phyloP scores from a whole-genome alignment of 2,329 filamentous ascomycete species.

The Beauveria varroae region DNA sequence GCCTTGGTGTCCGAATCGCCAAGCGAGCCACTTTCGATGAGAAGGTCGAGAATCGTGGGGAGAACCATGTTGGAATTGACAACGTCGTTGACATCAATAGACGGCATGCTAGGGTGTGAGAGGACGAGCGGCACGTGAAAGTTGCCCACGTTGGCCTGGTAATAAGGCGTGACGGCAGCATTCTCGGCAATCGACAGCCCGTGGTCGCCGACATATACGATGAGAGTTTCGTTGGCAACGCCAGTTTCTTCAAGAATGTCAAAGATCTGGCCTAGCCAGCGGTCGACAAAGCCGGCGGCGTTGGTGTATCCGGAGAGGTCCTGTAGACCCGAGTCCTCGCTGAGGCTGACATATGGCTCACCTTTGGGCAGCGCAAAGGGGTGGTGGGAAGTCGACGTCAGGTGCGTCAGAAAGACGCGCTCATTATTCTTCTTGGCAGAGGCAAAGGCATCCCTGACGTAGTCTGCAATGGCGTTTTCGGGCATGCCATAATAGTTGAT shows the following conservation, averaged over 20 bases:
- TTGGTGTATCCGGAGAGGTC: slow-evolving; percentile 28
- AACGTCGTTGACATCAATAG: slow-evolving; percentile 23
- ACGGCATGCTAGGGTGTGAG: slow-evolving; percentile 25
- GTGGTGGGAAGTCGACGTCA: slow-evolving; percentile 30
- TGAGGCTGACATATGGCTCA: slow-evolving; percentile 21
- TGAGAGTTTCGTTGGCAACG: slow-evolving; percentile 25
- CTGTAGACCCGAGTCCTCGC: slow-evolving; percentile 19
- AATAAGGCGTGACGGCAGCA: slow-evolving; percentile 23
- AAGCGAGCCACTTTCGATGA: slow-evolving; percentile 26
- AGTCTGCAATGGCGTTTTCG: slow-evolving; percentile 24
- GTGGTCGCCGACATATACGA: slow-evolving; percentile 27
- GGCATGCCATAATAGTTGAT: slow-evolving; percentile 29
- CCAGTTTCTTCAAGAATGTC: slow-evolving; percentile 23
- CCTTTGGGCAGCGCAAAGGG: slow-evolving; percentile 23
- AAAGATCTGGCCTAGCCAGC: slow-evolving; percentile 25
- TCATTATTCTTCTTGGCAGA: slow-evolving; percentile 23
- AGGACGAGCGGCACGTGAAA: slow-evolving; percentile 26
- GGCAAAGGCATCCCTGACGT: slow-evolving; percentile 25
- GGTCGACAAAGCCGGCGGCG: slow-evolving; percentile 24
- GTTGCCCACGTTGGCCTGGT: slow-evolving; percentile 26
- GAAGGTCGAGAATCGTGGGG: slow-evolving; percentile 27
- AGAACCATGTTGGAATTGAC: slow-evolving; percentile 27
- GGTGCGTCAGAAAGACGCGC: slow-evolving; percentile 26
- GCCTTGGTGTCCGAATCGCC: slow-evolving; percentile 18
- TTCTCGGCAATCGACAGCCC: slow-evolving; percentile 27